Percentiles rank a stretch among this genome's conserved stretches.
Conservation (phyloP, 352 stramenopile species). For the Phytophthora pistaciae region DNA sequence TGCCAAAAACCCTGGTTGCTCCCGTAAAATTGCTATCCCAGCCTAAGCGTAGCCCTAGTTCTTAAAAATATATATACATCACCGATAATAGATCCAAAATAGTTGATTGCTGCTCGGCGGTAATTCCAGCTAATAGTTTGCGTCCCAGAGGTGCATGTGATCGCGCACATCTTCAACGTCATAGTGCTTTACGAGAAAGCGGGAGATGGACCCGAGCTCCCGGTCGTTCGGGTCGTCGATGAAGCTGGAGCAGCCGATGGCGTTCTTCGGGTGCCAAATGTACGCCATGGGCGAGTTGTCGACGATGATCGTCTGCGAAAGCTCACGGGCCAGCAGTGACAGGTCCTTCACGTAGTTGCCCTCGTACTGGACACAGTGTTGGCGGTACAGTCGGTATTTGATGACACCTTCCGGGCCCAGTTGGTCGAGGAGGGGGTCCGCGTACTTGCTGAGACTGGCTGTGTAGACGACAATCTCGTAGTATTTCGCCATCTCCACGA, state of each 20-base stretch:
- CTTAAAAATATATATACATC: too few species aligned
- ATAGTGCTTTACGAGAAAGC: conserved; percentile 56
- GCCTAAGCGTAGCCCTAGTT: too few species aligned
- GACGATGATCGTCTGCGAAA: conserved; percentile 96
- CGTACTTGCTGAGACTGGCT: conserved; percentile 96
- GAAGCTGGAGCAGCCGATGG: conserved; percentile 81
- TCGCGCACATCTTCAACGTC: conserved; percentile 59
- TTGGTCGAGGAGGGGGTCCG: conserved; percentile 95
- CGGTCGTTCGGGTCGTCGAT: conserved; percentile 89
- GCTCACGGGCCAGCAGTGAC: conserved; percentile 91
- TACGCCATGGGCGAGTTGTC: conserved; percentile 99
- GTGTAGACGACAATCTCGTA: conserved; percentile 99
- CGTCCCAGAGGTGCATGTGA: conserved; percentile 65
- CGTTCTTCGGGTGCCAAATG: conserved; percentile 94
- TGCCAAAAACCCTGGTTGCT: too few species aligned
- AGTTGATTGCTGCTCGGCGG: background rate
- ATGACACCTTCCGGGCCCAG: conserved; percentile 93
- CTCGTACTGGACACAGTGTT: conserved; percentile 95
- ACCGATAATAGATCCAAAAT: too few species aligned
- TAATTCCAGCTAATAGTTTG: conserved; percentile 45
- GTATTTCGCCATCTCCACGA: conserved; percentile 93
- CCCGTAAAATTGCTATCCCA: too few species aligned
- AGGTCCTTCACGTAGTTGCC: conserved; percentile 98
- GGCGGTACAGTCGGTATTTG: conserved; percentile 90
- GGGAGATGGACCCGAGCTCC: conserved; percentile 82